Conservation (phyloP, 1,284 basidiomycete species). For the Lignosus rhinocerotis region DNA sequence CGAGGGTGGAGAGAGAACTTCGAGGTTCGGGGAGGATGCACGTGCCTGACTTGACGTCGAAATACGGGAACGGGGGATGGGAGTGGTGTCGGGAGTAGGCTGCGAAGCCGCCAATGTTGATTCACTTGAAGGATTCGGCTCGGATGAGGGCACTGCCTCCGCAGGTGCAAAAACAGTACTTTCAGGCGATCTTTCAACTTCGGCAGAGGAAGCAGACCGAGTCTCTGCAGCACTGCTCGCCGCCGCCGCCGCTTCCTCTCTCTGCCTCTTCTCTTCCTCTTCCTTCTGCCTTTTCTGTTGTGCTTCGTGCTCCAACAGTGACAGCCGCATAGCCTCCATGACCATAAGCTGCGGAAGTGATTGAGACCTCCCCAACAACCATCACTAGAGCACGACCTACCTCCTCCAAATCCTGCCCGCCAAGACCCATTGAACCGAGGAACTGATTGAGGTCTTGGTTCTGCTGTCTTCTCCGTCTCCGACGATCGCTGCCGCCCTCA, state of each 20-base stretch:
- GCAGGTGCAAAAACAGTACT: constrained; percentile 2
- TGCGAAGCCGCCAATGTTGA: background rate
- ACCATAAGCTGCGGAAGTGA: constrained; percentile 79
- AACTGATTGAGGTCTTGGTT: constrained; percentile 54
- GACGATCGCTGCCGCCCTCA: constrained; percentile 38
- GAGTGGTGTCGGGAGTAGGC: background rate
- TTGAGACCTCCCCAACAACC: background rate
- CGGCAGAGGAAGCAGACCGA: background rate
- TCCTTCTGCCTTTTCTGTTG: constrained; percentile 71
- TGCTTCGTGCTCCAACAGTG: constrained; percentile 88
- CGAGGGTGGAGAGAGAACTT: constrained; percentile 3
- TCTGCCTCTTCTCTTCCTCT: constrained; percentile 52
- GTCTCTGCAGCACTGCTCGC: background rate
- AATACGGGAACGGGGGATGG: constrained; percentile 5
- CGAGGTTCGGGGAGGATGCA: constrained; percentile 3
- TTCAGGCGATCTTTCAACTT: constrained; percentile 1
- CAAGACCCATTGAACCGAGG: constrained; percentile 66
- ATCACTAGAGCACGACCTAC: constrained; percentile 43
- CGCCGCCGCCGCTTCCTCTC: constrained; percentile 23
- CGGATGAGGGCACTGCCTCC: background rate
- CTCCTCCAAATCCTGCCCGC: constrained; percentile 87
- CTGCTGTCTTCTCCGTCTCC: constrained; percentile 59
- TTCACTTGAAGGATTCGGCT: background rate
- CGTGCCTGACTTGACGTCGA: constrained; percentile 1
- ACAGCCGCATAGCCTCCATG: constrained; percentile 98